Base-by-base conservation (phyloP, 2,329 filamentous ascomycete species). In the Capronia coronata region DNA sequence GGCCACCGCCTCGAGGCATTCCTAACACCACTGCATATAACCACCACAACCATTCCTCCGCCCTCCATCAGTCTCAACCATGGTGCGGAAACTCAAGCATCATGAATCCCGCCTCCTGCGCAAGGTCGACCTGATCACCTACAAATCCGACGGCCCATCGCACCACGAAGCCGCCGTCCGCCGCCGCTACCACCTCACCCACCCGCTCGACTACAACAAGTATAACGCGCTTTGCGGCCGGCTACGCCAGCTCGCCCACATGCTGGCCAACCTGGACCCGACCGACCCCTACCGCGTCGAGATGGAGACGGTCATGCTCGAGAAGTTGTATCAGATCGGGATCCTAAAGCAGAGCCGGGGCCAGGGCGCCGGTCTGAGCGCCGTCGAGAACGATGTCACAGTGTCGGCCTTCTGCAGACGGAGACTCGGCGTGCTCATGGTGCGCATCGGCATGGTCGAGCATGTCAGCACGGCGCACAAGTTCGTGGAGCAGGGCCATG, bases 71-170 rank as follows among this genome's bases (percentile, higher is more conserved):
- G 10, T 13, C 7, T 2, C 38, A 30, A 72, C 60, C 49, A 97
- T 97, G 93, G 88, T 94, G 61, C 85, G 93, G 62, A 89, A 94
- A 75, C 82, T 98, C 66, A 97, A 96, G 73, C 81, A 94, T 71
- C 91, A 96, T 72, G 93, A 98, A 82, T 82, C 93, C 67, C 94
- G 93, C 60, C 85, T 97, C 66, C 80, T 97, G 59, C 77, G 79
- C 63, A 91, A 91, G 66, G 89, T 93, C 70, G 90, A 98, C 73
- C 94, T 98, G 71, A 83, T 90, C 67, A 93, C 85, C 64, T 95
- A 91, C 77, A 93, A 93, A 71, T 83, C 83, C 64, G 90, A 97
- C 72, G 80, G 84, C 64, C 47, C 45, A 16, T 77, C 81, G 62
- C 93, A 98, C 73, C 84, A 91, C 67, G 87, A 91, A 70, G 81